Evolutionary conservation across 2,329 filamentous ascomycete species (phyloP).

Genomic region (Colletotrichum sublineola): DNA sequence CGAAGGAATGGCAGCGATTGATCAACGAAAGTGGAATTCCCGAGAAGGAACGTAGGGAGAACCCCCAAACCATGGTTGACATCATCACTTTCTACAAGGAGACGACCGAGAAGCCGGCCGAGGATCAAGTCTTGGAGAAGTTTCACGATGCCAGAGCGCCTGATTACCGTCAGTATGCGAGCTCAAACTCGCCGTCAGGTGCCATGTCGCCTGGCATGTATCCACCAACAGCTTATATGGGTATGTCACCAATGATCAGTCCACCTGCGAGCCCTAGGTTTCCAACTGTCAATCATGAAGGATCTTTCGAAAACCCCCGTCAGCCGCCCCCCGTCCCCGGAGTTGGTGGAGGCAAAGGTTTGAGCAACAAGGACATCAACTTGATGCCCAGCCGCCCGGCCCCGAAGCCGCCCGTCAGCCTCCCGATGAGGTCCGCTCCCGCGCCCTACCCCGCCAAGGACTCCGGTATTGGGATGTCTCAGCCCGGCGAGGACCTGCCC

Average conservation of each 20-base stretch:
- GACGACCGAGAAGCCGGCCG: constrained; percentile 82
- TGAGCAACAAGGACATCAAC: constrained; percentile 66
- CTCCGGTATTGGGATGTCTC: constrained; percentile 72
- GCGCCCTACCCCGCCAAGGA: constrained; percentile 71
- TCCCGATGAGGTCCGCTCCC: constrained; percentile 69
- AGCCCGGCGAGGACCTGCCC: constrained; percentile 68
- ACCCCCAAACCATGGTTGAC: constrained; percentile 95
- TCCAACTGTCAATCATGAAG: constrained; percentile 85
- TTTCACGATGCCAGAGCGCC: constrained; percentile 86
- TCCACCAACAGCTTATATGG: constrained; percentile 67
- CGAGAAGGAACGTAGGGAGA: constrained; percentile 94
- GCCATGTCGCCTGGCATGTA: constrained; percentile 67
- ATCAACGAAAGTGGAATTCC: constrained; percentile 96
- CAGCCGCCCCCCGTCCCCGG: constrained; percentile 90
- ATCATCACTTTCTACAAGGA: constrained; percentile 98
- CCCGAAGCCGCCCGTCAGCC: constrained; percentile 82
- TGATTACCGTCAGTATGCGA: constrained; percentile 61
- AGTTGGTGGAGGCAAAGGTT: constrained; percentile 60
- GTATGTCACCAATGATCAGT: constrained; percentile 76
- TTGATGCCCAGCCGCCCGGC: constrained; percentile 87
- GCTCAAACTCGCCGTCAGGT: constrained; percentile 54
- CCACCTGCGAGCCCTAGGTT: constrained; percentile 89
- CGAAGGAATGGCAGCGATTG: constrained; percentile 97
- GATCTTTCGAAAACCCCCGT: constrained; percentile 97
- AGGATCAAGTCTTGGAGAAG: constrained; percentile 94